Conservation (phyloP, 2,329 filamentous ascomycete genomes). For the Aureobasidium pullulans region DNA sequence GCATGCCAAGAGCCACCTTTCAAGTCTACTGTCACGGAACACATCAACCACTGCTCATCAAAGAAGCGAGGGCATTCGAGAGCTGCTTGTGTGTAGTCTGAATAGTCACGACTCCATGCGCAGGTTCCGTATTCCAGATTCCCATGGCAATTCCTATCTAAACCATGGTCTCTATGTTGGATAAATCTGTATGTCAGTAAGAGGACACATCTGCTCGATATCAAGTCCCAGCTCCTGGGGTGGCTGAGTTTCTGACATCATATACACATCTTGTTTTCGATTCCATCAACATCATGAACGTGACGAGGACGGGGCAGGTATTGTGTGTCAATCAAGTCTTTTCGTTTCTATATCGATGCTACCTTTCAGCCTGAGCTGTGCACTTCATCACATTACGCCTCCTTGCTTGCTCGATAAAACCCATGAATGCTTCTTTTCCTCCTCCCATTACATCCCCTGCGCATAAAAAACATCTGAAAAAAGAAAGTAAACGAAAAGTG, state of each 20-base stretch:
- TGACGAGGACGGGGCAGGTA: background rate
- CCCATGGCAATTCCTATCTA: too few relatives aligned
- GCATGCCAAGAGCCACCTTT: too few relatives aligned
- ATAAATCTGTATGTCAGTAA: too few relatives aligned
- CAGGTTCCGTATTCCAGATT: too few relatives aligned
- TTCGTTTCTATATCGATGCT: conserved; percentile 1
- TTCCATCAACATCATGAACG: background rate
- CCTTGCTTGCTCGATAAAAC: background rate
- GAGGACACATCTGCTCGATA: too few relatives aligned
- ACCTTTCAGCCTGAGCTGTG: background rate
- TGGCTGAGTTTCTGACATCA: background rate
- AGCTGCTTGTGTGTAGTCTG: too few relatives aligned
- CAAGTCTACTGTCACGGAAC: too few relatives aligned
- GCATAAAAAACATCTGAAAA: conserved; percentile 9
- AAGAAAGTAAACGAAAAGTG: background rate
- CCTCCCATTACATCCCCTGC: conserved; percentile 7
- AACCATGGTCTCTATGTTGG: too few relatives aligned
- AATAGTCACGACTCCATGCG: too few relatives aligned
- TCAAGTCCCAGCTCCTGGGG: too few relatives aligned
- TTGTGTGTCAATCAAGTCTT: background rate
- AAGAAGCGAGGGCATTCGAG: too few relatives aligned
- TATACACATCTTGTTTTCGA: background rate
- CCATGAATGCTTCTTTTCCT: background rate
- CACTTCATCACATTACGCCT: conserved; percentile 1
- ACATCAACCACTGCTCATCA: too few relatives aligned